Percentiles rank a stretch among this genome's conserved stretches.
phyloP scores from a whole-genome alignment of 305 asterid species.

The Fraxinus paxiana region DNA sequence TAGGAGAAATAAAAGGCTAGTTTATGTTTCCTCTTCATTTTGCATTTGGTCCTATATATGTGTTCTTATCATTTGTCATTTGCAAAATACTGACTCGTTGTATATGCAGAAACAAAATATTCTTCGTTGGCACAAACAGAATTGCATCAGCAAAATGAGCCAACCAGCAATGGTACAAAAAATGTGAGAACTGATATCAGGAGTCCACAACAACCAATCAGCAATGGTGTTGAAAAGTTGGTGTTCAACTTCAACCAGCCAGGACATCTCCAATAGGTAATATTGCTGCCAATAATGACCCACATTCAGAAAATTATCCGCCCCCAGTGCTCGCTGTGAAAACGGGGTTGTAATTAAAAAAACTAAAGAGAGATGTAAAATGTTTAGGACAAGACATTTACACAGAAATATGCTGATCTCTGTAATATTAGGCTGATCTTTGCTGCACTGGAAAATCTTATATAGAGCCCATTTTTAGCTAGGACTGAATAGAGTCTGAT shows the following conservation, averaged over 20 bases:
- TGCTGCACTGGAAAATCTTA: constrained; percentile 36
- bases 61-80: neutral
- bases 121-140: constrained; percentile 58
- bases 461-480: constrained; percentile 32
- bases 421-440: constrained; percentile 52
- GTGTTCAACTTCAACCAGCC: constrained; percentile 32
- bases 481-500: constrained; percentile 5
- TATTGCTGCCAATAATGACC: constrained; percentile 31
- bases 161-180: constrained; percentile 36
- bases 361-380: constrained; percentile 36
- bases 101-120: constrained; percentile 53
- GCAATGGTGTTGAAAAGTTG: constrained; percentile 47
- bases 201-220: constrained; percentile 36
- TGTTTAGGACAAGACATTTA: constrained; percentile 23
- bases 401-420: constrained; percentile 32
- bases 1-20: constrained; percentile 87
- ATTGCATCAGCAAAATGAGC: constrained; percentile 27
- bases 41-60: constrained; percentile 7
- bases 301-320: constrained; percentile 24
- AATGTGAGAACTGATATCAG: constrained; percentile 31
- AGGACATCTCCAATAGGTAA: constrained; percentile 35
- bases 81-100: constrained; percentile 16
- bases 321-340: constrained; percentile 31
- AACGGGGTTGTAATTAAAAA: constrained; percentile 57
- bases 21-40: constrained; percentile 23